Evolutionary conservation across 2,329 filamentous ascomycete species (phyloP).

Genomic region (Ascochyta clinopodiicola): DNA sequence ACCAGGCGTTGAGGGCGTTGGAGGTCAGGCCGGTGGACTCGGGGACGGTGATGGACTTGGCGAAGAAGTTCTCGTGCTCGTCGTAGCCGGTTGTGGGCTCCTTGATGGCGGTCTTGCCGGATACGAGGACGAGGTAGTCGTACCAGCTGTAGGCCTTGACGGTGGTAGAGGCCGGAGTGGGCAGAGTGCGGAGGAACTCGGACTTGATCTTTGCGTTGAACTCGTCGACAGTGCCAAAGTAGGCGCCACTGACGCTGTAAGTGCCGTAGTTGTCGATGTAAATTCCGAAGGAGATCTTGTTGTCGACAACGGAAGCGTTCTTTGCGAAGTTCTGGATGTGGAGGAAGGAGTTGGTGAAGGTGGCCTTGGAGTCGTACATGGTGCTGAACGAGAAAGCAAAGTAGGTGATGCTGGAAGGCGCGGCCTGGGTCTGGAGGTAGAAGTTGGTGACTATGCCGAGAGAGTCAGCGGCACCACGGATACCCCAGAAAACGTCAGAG

Average conservation of each 20-base stretch:
- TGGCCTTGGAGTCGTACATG: constrained; percentile 36
- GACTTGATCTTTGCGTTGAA: constrained; percentile 49
- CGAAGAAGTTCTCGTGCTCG: constrained; percentile 50
- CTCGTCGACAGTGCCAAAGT: constrained; percentile 46
- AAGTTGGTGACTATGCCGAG: constrained; percentile 51
- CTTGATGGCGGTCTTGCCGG: constrained; percentile 35
- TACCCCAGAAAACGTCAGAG: constrained; percentile 51
- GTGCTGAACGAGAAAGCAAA: constrained; percentile 35
- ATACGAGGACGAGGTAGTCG: constrained; percentile 53
- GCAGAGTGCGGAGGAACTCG: constrained; percentile 49
- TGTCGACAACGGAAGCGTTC: constrained; percentile 50
- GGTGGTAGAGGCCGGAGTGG: constrained; percentile 29
- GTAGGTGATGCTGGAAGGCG: constrained; percentile 37
- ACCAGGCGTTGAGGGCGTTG: constrained; percentile 36
- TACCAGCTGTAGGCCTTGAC: constrained; percentile 45
- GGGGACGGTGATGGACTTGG: constrained; percentile 51
- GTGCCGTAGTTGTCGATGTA: constrained; percentile 47
- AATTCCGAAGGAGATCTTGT: constrained; percentile 51
- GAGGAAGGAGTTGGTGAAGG: constrained; percentile 49
- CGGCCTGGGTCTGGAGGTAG: constrained; percentile 43
- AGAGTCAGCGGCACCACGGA: constrained; percentile 51
- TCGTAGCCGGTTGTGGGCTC: constrained; percentile 44
- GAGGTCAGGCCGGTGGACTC: constrained; percentile 41
- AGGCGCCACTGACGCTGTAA: constrained; percentile 51
- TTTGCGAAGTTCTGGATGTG: constrained; percentile 51